Evolutionary conservation across 495 filamentous ascomycete species (phyloP), one percentile per base, ranked within the genome.

Genomic region (Bryoglossum gracile): DNA sequence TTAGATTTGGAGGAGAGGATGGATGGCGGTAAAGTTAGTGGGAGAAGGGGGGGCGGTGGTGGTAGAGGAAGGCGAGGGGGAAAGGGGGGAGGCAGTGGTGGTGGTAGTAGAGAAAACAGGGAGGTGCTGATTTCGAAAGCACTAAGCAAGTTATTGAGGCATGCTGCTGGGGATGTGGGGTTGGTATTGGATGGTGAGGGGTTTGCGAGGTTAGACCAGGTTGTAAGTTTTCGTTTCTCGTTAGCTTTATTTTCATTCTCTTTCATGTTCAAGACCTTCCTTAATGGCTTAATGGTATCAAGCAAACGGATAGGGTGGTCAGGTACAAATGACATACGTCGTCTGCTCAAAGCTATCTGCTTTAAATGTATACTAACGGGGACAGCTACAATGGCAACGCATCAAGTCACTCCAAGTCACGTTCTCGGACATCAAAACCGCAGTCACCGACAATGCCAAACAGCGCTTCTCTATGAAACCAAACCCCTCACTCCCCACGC

Each of bases 361-460:
- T n/a, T n/a, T n/a, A n/a, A n/a, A n/a, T n/a, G n/a, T n/a, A n/a
- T n/a, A n/a, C n/a, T n/a, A n/a, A n/a, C n/a, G n/a, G n/a, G n/a
- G n/a, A n/a, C 24, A 61, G 56, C 48, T 62, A 48, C 30, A 51
- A 46, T 41, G 52, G 33, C 14, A 33, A 3, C 42, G 90, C 82
- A 75, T 96, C 43, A 78, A 76, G 49, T 78, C 76, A 4, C 70
- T 94, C 3, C 68, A 83, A 43, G 75, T 83, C 10, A 84, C 84
- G 11, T 78, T 96, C 60, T 59, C 71, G 9, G 90, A 94, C 56
- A 78, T 98, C 60, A 62, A 72, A 25, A 47, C 68, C n/a, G 74
- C 84, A 28, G 91, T 96, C 33, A 63, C 67, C 8, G 73, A 72
- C 17, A 90, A 86, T 54, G 87, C 92, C 60, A 98, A 98, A 63